Conservation (phyloP, 495 filamentous ascomycete species). For the Xylaria bambusicola region DNA sequence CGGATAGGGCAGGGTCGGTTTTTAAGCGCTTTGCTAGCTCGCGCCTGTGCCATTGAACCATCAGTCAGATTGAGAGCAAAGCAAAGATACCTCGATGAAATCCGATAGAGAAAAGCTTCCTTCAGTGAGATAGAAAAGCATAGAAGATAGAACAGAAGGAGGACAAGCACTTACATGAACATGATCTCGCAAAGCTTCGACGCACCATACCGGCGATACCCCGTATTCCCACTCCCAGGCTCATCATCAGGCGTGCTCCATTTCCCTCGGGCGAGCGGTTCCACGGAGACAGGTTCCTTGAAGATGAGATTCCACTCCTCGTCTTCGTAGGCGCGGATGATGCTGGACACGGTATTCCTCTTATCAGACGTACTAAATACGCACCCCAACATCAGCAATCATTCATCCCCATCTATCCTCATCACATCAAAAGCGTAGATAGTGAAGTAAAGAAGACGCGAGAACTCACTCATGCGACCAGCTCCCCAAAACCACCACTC, state of each 20-base stretch:
- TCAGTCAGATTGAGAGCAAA: too few relatives aligned
- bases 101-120: too few relatives aligned
- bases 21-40: conserved; percentile 38
- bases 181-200: conserved; percentile 42
- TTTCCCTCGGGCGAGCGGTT: conserved; percentile 38
- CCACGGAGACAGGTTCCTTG: conserved; percentile 28
- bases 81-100: too few relatives aligned
- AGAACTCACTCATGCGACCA: conserved; percentile 43
- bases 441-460: not conserved
- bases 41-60: conserved; percentile 24
- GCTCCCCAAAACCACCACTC: conserved; percentile 47
- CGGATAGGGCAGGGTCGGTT: conserved; percentile 33
- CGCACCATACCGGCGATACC: conserved; percentile 43
- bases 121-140: too few relatives aligned
- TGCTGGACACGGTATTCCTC: conserved; percentile 22
- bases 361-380: conserved; percentile 28
- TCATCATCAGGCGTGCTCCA: conserved; percentile 33
- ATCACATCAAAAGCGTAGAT: not conserved
- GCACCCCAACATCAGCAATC: not conserved
- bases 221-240: conserved; percentile 18
- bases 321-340: conserved; percentile 19
- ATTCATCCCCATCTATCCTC: not conserved
- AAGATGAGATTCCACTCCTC: conserved; percentile 34
- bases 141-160: not conserved
- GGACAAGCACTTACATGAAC: conserved; percentile 36